Evolutionary conservation across 306 rosid genomes (phyloP).

Genomic region (Prunus persica): DNA sequence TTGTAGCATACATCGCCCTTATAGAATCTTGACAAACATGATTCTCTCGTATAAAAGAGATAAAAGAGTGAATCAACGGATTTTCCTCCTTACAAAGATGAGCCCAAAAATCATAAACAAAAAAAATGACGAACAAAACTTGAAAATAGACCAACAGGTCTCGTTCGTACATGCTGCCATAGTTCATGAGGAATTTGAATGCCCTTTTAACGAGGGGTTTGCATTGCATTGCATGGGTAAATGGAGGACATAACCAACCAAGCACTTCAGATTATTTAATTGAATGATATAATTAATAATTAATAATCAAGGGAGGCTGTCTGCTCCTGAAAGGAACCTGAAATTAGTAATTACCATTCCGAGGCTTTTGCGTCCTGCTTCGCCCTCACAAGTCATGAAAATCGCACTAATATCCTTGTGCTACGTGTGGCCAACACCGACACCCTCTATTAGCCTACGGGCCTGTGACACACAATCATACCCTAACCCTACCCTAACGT

Average conservation of each 20-base stretch:
- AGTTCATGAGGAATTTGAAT: background rate
- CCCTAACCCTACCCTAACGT: background rate
- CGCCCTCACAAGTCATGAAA: slow-evolving; percentile 21
- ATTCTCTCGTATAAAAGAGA: too few species aligned
- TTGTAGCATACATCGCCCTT: too few species aligned
- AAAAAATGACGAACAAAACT: background rate
- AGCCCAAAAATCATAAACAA: too few species aligned
- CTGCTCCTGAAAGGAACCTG: slow-evolving; percentile 51
- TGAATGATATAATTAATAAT: too few species aligned
- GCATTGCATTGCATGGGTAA: background rate
- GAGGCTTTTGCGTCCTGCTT: slow-evolving; percentile 69
- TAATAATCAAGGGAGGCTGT: slow-evolving; percentile 22
- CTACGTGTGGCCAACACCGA: slow-evolving; percentile 63
- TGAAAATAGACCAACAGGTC: background rate
- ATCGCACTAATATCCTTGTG: slow-evolving; percentile 36
- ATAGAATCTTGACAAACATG: too few species aligned
- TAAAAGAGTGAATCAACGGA: too few species aligned
- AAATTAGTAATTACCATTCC: slow-evolving; percentile 29
- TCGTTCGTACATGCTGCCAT: too few species aligned
- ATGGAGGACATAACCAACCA: background rate
- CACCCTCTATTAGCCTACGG: slow-evolving; percentile 54
- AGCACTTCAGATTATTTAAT: too few species aligned
- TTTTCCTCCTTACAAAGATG: too few species aligned
- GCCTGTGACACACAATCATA: slow-evolving; percentile 21
- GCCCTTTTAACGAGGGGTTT: slow-evolving; percentile 2